phyloP scores from a whole-genome alignment of 305 asterid species.

The Fraxinus velutina region DNA sequence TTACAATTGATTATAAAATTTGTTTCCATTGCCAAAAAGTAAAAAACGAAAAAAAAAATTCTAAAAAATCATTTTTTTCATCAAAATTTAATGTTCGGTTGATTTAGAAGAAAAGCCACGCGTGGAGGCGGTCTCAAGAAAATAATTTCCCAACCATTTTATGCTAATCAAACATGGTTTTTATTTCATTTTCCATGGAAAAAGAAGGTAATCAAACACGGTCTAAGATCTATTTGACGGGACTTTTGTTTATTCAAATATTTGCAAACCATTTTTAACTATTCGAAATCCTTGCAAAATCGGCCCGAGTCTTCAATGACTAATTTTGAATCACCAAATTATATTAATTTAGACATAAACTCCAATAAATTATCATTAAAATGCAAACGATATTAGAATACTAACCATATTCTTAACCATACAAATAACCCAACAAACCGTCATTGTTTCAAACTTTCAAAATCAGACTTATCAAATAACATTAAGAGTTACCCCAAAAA shows the following conservation, averaged over 20 bases:
- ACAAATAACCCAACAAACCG: not conserved
- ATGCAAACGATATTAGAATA: not conserved
- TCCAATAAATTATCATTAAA: not conserved
- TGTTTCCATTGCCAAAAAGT: too few species aligned
- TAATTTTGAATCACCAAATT: not conserved
- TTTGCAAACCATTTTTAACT: not conserved
- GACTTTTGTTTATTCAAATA: not conserved
- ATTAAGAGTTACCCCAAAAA: not conserved
- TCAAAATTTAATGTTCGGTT: too few species aligned
- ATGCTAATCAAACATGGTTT: too few species aligned
- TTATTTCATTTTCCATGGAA: too few species aligned
- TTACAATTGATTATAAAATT: too few species aligned
- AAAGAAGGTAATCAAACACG: too few species aligned
- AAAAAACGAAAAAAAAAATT: too few species aligned
- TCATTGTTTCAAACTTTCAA: conserved; percentile 11
- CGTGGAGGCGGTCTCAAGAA: too few species aligned
- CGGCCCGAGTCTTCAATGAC: not conserved
- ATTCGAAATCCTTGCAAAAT: not conserved
- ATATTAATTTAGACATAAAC: not conserved
- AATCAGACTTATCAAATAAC: not conserved
- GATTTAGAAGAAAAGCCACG: too few species aligned
- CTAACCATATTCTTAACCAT: not conserved
- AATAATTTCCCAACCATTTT: too few species aligned
- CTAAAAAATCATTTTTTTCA: too few species aligned
- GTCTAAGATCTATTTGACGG: not conserved